Base-by-base conservation (phyloP, 139 green algal species). In the Tetraselmis striata region DNA sequence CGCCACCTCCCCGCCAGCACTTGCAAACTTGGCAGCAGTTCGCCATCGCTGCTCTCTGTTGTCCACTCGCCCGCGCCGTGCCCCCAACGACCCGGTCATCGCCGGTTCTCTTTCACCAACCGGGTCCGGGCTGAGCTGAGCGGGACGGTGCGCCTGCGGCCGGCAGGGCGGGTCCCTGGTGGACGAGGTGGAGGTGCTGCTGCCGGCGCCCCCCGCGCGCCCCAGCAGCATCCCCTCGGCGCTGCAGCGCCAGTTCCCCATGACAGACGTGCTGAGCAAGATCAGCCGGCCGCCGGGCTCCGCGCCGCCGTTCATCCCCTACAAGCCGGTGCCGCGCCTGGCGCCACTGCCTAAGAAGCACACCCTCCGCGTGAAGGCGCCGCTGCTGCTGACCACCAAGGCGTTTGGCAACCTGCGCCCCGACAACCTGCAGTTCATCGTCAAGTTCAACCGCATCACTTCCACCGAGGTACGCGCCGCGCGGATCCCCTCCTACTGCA, bases 371-470 rank as follows among this genome's bases (percentile, higher is more conserved):
- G 92, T 95, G 26, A 84, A 88, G 81, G 82, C 83, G 24, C 90
- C 90, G 1, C 83, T 92, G 76, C 59, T 86, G 77, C 76, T 90
- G 1, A 78, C 85, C 22, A 74, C 84, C 1, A 59, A 80, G 23
- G 82, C 85, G 1, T 95, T 93, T 84, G 91, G 92, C 31, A 83
- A 93, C 74, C 82, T 95, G 76, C 78, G 90, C 22, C 85, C 91
- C n/a, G 87, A 94, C 82, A 93, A 93, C 83, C 82, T 94, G 81
- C 91, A 93, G 88, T 84, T 94, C 28, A 31, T 90, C 25, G 28
- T 76, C 26, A 30, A 74, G 30, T 26, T 30, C 1, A 77, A 79
- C 32, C 83, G 83, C 78, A 86, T 93, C 28, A 84, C 76, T 31
- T 58, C 81, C 74, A 76, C 45, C 78, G 59, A 77, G 28, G 79